Base-by-base conservation (phyloP, 768 basidiomycete species). In the Candolleomyces aberdarensis region DNA sequence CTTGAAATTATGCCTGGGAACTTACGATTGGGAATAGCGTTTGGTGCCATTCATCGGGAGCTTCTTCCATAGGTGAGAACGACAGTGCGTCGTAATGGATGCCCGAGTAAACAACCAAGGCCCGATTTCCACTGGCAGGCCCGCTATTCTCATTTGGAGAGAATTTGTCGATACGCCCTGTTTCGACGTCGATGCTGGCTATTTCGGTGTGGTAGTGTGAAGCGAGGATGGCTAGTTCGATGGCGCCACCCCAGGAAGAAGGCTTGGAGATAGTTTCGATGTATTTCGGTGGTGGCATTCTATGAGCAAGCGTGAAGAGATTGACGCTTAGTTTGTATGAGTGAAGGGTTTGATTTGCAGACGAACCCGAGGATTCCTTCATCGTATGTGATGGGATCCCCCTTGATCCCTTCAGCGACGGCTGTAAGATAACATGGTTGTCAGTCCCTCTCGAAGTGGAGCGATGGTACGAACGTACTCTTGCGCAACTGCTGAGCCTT, bases 51-150 rank as follows among this genome's bases (percentile, higher is more conserved):
- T 92, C 94, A 29, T 77, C 69, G 0, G 92, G 91, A 2, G 90
- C 92, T 50, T 87, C 86, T 9, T 78, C 76, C 72, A 84, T 80
- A 0, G 94, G 97, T 15, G 96, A 86, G 44, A 96, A 76, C 0
- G 91, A 88, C 5, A 89, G 85, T 9, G 92, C 92, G 72, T 99
- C 96, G 73, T 99, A 99, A 72, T 98, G 96, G 50, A 98, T 97
- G 3, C 96, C 96, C 0, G 92, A 94, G 75, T 98, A 98, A 4
- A 98, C 80, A n/a, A 98, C 69, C 14, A 97, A 72, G 60, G 86
- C 88, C 19, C 88, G 80, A 71, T 71, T 81, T 26, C 71, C 73
- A 29, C 62, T 63, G 32, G 66, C 72, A 31, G 15, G 52, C 1
- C 52, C 19, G 15, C 39, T 29, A 11, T 43, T 43, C 39, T 56